These are phyloP conservation scores for Avena sativa DNA, from an alignment of 176 grass and related monocot species.

Conservation along the genomic window DNA sequence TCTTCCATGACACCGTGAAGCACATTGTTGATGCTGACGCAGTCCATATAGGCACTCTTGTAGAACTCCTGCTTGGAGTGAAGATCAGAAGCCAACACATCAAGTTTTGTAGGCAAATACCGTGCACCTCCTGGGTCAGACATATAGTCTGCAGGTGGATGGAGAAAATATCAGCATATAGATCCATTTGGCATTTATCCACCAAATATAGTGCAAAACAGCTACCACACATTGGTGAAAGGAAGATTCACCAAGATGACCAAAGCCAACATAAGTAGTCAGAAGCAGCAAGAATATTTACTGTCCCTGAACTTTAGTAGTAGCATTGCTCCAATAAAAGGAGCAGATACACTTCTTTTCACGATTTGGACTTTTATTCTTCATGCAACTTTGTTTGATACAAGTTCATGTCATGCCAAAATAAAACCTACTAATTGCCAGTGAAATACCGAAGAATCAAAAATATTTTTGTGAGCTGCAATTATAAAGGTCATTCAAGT, in stretches of 20 bases:
- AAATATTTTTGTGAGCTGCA: not conserved
- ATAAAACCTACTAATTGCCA: not conserved
- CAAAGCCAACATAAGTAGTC: not conserved
- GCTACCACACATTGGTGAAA: not conserved
- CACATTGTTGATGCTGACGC: not conserved
- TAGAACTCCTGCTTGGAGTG: not conserved
- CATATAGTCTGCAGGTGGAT: constrained; percentile 21
- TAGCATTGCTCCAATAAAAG: not conserved
- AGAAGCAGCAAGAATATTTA: not conserved
- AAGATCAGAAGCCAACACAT: constrained; percentile 14
- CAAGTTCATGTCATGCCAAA: not conserved
- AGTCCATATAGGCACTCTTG: not conserved
- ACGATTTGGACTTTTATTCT: not conserved
- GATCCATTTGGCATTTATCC: not conserved
- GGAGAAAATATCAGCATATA: not conserved
- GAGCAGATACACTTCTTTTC: not conserved
- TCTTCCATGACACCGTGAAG: constrained; percentile 29
- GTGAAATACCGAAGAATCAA: not conserved
- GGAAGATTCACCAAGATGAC: not conserved
- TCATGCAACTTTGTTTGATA: not conserved
- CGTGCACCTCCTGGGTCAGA: not conserved
- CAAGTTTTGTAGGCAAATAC: not conserved
- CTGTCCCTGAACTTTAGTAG: not conserved
- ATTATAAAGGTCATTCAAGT: not conserved
- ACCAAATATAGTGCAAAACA: not conserved